Evolutionary conservation across 768 basidiomycete species (phyloP).

Genomic region (Macrolepiota dolichaula): DNA sequence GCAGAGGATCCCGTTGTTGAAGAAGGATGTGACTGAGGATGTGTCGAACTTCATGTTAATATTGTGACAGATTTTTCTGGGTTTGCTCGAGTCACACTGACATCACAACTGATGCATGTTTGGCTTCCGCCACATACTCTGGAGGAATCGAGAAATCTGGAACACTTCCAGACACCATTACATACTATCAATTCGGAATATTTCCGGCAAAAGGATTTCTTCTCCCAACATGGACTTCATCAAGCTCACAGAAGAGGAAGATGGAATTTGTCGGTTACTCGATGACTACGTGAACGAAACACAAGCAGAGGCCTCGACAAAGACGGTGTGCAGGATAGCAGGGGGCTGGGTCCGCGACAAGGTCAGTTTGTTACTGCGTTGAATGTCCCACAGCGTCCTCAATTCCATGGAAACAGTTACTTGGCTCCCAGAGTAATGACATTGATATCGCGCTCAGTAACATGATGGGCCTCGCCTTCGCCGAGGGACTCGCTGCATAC

Average conservation of each 20-base stretch:
- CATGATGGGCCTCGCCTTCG: slow-evolving; percentile 91
- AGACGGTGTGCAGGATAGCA: slow-evolving; percentile 81
- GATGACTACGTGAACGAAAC: slow-evolving; percentile 70
- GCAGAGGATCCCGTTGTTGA: no score
- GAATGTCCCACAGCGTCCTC: neutral
- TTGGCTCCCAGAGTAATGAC: slow-evolving; percentile 81
- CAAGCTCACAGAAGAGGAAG: slow-evolving; percentile 64
- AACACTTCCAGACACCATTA: slow-evolving; percentile 2
- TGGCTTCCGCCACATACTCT: neutral
- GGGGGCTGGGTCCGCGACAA: slow-evolving; percentile 99
- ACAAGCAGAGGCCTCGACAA: slow-evolving; percentile 46
- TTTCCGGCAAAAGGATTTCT: slow-evolving; percentile 14
- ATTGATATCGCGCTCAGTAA: slow-evolving; percentile 89
- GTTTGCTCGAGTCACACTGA: neutral
- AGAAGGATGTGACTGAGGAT: no score
- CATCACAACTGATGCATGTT: slow-evolving; percentile 9
- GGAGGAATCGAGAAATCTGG: neutral
- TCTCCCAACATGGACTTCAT: slow-evolving; percentile 38
- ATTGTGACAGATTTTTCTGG: neutral
- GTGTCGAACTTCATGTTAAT: neutral
- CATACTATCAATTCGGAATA: slow-evolving; percentile 17
- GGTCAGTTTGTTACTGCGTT: slow-evolving; percentile 37
- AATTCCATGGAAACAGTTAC: slow-evolving; percentile 47
- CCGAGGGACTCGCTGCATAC: slow-evolving; percentile 69
- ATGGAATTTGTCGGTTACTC: slow-evolving; percentile 69